Percentiles rank a stretch among this genome's conserved stretches.
Conservation (phyloP, 305 asterid genomes). For the Fraxinus dipetala region DNA sequence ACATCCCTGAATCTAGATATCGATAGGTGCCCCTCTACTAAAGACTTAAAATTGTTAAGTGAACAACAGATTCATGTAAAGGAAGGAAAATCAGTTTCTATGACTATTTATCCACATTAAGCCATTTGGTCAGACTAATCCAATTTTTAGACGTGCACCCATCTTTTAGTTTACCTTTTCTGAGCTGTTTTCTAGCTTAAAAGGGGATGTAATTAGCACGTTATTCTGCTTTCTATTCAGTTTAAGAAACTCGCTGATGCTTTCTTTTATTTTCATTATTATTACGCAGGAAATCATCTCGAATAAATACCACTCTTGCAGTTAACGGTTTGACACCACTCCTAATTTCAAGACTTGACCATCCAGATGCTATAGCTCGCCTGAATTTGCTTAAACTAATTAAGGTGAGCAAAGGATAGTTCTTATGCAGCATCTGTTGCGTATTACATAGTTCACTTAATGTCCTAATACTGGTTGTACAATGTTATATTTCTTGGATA, state of each 20-base stretch:
- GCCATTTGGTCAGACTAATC: constrained; percentile 1
- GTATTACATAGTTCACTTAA: not conserved
- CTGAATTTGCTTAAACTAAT: constrained; percentile 84
- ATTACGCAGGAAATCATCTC: constrained; percentile 88
- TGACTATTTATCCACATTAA: not conserved
- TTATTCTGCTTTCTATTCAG: constrained; percentile 11
- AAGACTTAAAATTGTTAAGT: not conserved
- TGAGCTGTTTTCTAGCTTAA: not conserved
- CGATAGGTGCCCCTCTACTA: not conserved
- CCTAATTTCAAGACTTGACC: constrained; percentile 85
- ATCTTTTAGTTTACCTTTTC: not conserved
- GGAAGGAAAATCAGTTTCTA: not conserved
- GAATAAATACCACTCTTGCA: constrained; percentile 91
- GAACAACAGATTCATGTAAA: not conserved
- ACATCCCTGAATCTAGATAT: not conserved
- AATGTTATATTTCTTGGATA: not conserved
- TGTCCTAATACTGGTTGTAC: not conserved
- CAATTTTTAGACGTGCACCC: not conserved
- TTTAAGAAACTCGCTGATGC: constrained; percentile 12
- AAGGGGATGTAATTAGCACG: constrained; percentile 8
- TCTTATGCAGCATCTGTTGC: constrained; percentile 19
- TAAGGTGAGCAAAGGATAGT: constrained; percentile 54
- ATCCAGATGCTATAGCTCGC: constrained; percentile 96
- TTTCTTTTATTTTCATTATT: not conserved
- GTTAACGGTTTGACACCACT: constrained; percentile 95